These are phyloP conservation scores for Millerago galiae DNA, from an alignment of 805 yeast species.

Conservation along the genomic window DNA sequence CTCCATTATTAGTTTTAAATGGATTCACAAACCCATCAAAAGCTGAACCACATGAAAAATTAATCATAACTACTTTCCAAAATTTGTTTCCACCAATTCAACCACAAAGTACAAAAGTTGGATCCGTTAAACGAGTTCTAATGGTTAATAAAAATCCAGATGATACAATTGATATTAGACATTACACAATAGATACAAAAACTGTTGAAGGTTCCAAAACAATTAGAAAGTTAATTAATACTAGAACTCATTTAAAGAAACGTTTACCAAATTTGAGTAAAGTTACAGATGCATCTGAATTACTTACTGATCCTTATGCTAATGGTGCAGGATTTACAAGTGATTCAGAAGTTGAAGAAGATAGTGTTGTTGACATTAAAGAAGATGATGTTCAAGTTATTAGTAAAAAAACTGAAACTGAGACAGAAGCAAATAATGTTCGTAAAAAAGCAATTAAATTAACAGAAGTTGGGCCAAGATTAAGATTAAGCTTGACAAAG, in stretches of 20 bases:
- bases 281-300: conserved; percentile 73
- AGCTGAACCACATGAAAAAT: conserved; percentile 66
- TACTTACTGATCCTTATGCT: conserved; percentile 76
- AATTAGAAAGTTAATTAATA: conserved; percentile 20
- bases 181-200: conserved; percentile 82
- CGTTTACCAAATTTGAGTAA: conserved; percentile 32
- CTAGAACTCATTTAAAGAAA: conserved; percentile 19
- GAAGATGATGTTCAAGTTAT: conserved; percentile 21
- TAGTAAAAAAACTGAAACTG: conserved; percentile 15
- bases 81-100: conserved; percentile 93
- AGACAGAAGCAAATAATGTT: conserved; percentile 15
- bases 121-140: conserved; percentile 75
- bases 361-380: conserved; percentile 63
- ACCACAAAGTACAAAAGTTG: conserved; percentile 72
- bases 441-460: conserved; percentile 82
- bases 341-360: conserved; percentile 93
- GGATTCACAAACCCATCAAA: conserved; percentile 71
- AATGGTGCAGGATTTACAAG: conserved; percentile 69
- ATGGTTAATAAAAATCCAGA: conserved; percentile 69
- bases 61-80: conserved; percentile 85
- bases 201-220: conserved; percentile 53
- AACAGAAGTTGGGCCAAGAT: conserved; percentile 89
- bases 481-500: conserved; percentile 68
- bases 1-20: conserved; percentile 89
- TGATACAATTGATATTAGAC: conserved; percentile 78